Conservation (phyloP, 2,329 filamentous ascomycete genomes). For the Byssothecium circinans region DNA sequence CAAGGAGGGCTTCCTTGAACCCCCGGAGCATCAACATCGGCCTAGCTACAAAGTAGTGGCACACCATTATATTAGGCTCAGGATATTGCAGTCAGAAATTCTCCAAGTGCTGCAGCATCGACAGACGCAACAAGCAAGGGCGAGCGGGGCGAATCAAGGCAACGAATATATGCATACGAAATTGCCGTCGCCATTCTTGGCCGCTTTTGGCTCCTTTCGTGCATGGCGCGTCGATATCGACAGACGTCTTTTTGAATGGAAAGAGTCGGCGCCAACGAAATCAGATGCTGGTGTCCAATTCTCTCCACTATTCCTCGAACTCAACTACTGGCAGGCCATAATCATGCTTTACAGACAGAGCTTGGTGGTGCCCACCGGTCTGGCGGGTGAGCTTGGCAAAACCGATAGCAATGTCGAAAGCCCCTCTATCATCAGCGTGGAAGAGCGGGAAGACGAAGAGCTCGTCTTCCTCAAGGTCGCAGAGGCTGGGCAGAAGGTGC, state of each 20-base stretch:
- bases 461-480: slow-evolving; percentile 92
- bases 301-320: slow-evolving; percentile 82
- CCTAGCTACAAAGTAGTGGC: slow-evolving; percentile 89
- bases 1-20: slow-evolving; percentile 68
- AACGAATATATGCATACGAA: slow-evolving; percentile 77
- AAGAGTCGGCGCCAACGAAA: slow-evolving; percentile 75
- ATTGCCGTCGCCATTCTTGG: slow-evolving; percentile 81
- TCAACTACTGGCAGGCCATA: slow-evolving; percentile 97
- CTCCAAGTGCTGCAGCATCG: slow-evolving; percentile 91
- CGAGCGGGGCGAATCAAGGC: slow-evolving; percentile 62
- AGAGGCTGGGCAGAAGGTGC: slow-evolving; percentile 88
- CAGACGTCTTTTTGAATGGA: slow-evolving; percentile 81
- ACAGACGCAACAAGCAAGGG: slow-evolving; percentile 77
- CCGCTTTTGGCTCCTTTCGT: slow-evolving; percentile 80
- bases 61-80: slow-evolving; percentile 87
- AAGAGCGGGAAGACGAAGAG: slow-evolving; percentile 80
- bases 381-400: slow-evolving; percentile 73
- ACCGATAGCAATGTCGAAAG: slow-evolving; percentile 61
- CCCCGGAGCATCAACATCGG: slow-evolving; percentile 58
- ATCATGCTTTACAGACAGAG: slow-evolving; percentile 96
- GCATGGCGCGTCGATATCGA: slow-evolving; percentile 90
- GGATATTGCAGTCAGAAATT: slow-evolving; percentile 90
- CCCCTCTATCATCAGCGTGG: slow-evolving; percentile 63
- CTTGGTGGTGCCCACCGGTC: slow-evolving; percentile 78
- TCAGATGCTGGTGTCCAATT: slow-evolving; percentile 84